These are phyloP conservation scores for Lachancea dasiensis DNA, from an alignment of 805 yeast genomes.

Conservation along the genomic window DNA sequence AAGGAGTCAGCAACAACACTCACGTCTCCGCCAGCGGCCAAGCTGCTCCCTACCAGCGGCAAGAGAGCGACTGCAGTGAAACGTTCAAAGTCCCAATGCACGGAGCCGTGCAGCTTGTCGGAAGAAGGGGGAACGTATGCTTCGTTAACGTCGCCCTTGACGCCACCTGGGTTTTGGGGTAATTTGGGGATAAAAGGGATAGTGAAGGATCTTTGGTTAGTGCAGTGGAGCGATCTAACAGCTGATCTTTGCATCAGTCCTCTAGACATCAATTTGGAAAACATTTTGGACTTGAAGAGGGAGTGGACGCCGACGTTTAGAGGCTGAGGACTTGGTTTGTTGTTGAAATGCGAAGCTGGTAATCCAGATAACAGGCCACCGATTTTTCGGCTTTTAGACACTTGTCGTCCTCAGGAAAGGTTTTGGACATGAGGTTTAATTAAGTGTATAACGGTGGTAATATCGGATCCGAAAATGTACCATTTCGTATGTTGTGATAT, in stretches of 20 bases:
- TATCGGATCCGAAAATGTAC: slow-evolving; percentile 2
- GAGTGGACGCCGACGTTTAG: neutral
- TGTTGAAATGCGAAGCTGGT: neutral
- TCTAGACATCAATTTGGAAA: too few species aligned
- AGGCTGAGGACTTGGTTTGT: neutral
- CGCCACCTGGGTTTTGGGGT: slow-evolving; percentile 84
- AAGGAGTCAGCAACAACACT: slow-evolving; percentile 68
- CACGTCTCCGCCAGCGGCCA: slow-evolving; percentile 60
- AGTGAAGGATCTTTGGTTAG: slow-evolving; percentile 32
- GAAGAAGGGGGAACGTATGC: slow-evolving; percentile 65
- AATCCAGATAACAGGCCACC: neutral
- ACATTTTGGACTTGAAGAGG: too few species aligned
- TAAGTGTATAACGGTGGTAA: neutral
- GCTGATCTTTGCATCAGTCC: slow-evolving; percentile 6
- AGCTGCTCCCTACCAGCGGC: slow-evolving; percentile 73
- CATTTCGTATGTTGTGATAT: neutral
- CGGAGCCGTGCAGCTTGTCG: slow-evolving; percentile 67
- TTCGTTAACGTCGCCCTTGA: slow-evolving; percentile 91
- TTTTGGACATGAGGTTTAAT: too few species aligned
- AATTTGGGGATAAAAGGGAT: slow-evolving; percentile 50
- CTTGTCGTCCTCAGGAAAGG: too few species aligned
- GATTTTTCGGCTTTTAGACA: too few species aligned
- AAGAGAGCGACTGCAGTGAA: slow-evolving; percentile 60
- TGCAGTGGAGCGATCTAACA: slow-evolving; percentile 22
- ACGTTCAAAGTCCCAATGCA: slow-evolving; percentile 92